Evolutionary conservation across 108 stramenopile genomes (phyloP).

Genomic region (Craspedostauros australis): DNA sequence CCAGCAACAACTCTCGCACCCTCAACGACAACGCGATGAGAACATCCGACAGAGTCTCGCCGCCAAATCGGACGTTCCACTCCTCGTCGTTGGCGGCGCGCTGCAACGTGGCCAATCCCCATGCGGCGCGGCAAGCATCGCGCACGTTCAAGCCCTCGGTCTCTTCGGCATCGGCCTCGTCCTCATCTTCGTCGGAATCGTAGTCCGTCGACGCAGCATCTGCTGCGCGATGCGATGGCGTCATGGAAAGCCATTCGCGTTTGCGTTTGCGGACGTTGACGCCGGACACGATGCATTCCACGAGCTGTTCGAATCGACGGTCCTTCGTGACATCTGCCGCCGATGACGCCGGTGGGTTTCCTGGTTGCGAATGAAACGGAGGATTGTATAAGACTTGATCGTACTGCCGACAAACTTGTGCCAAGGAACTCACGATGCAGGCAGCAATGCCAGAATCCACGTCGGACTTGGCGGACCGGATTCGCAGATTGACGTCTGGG

Average conservation of each 20-base stretch:
- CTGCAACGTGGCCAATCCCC: constrained; percentile 43
- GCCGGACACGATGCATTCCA: constrained; percentile 51
- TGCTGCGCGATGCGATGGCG: too few relatives aligned
- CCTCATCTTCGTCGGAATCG: constrained; percentile 33
- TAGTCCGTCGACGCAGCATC: too few relatives aligned
- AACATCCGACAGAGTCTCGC: constrained; percentile 30
- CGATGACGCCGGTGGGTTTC: constrained; percentile 7
- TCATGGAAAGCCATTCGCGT: constrained; percentile 8
- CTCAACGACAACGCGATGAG: constrained; percentile 37
- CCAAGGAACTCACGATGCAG: constrained; percentile 37
- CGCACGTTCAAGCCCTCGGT: constrained; percentile 35
- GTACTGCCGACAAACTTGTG: constrained; percentile 31
- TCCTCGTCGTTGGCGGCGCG: too few relatives aligned
- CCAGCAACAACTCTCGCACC: constrained; percentile 34
- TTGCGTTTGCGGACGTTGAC: constrained; percentile 32
- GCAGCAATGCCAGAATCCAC: constrained; percentile 51
- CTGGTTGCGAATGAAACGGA: not conserved
- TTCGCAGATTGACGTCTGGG: constrained; percentile 47
- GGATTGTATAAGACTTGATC: too few relatives aligned
- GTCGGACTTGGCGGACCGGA: constrained; percentile 33
- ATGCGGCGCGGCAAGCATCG: constrained; percentile 54
- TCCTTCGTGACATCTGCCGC: constrained; percentile 29
- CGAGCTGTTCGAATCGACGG: constrained; percentile 55
- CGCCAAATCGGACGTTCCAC: constrained; percentile 25
- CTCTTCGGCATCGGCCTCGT: constrained; percentile 19